Evolutionary conservation across 2,329 filamentous ascomycete genomes (phyloP).

Genomic region (Aspergillus sp.): DNA sequence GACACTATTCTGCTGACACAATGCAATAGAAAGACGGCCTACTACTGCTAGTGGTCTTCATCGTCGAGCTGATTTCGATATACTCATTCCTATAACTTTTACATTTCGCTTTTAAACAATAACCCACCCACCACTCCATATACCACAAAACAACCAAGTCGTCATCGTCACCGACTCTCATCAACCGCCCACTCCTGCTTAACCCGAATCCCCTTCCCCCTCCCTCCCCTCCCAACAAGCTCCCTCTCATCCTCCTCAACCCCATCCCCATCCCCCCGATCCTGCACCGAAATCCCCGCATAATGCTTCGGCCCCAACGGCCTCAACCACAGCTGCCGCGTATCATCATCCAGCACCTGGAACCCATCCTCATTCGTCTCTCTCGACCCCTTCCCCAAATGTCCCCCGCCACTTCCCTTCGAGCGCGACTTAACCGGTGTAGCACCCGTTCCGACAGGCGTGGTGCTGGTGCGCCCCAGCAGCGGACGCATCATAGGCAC

Average conservation of each 20-base stretch:
- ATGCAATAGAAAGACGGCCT: too few relatives aligned
- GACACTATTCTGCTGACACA: too few relatives aligned
- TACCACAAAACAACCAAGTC: too few relatives aligned
- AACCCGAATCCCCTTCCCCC: not conserved
- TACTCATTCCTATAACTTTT: too few relatives aligned
- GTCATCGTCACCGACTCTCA: not conserved
- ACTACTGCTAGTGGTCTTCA: too few relatives aligned
- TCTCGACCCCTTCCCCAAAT: not conserved
- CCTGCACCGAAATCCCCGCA: constrained; percentile 5
- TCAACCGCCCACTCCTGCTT: constrained; percentile 5
- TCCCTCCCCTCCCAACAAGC: not conserved
- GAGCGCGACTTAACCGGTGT: constrained; percentile 1
- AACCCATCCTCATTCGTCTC: constrained; percentile 19
- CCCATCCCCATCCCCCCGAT: not conserved
- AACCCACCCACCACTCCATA: too few relatives aligned
- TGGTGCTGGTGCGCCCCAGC: constrained; percentile 26
- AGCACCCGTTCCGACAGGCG: constrained; percentile 17
- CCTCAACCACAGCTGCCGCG: constrained; percentile 28
- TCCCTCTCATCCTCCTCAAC: not conserved
- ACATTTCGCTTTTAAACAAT: too few relatives aligned
- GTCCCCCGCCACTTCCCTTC: not conserved
- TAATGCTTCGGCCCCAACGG: constrained; percentile 19
- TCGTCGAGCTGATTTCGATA: too few relatives aligned
- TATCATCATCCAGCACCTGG: constrained; percentile 28
- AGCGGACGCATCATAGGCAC: constrained; percentile 31